Evolutionary conservation across 2,329 filamentous ascomycete genomes (phyloP).

Genomic region (Aspergillus sp.): DNA sequence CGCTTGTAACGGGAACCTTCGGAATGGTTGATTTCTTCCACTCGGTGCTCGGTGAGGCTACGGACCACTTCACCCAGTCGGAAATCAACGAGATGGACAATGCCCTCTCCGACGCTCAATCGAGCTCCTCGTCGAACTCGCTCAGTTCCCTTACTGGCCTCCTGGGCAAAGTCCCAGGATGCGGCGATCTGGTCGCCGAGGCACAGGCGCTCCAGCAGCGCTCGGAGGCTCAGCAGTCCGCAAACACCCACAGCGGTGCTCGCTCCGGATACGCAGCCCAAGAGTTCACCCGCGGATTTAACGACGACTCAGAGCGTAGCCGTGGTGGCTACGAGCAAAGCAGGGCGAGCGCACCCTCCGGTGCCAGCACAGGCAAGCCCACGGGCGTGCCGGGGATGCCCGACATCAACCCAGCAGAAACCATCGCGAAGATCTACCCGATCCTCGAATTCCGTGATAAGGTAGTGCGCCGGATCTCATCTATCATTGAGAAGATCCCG

Average conservation of each 20-base stretch:
- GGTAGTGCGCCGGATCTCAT: constrained; percentile 84
- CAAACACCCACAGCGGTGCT: constrained; percentile 52
- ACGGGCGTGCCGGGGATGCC: constrained; percentile 71
- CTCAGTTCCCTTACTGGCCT: constrained; percentile 71
- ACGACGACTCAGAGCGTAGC: constrained; percentile 16
- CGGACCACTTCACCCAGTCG: constrained; percentile 82
- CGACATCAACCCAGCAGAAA: constrained; percentile 78
- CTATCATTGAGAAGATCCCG: constrained; percentile 87
- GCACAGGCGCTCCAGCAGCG: constrained; percentile 65
- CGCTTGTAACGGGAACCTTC: constrained; percentile 73
- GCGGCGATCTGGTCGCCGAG: constrained; percentile 68
- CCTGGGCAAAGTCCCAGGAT: constrained; percentile 76
- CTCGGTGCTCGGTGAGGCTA: constrained; percentile 75
- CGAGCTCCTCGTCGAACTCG: constrained; percentile 46
- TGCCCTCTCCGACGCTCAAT: constrained; percentile 71
- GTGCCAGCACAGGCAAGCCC: constrained; percentile 2
- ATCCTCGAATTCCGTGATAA: constrained; percentile 93
- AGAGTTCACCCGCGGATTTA: constrained; percentile 23
- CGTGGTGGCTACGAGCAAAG: constrained; percentile 16
- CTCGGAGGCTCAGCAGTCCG: constrained; percentile 67
- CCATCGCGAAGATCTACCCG: constrained; percentile 83
- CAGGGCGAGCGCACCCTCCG: constrained; percentile 31
- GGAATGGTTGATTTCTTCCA: constrained; percentile 84
- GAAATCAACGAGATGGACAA: constrained; percentile 81
- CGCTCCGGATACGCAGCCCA: constrained; percentile 33